Percentiles rank a stretch among this genome's conserved stretches.
phyloP scores from a whole-genome alignment of 2,329 filamentous ascomycete genomes.

The Lachnellula willkommii region DNA sequence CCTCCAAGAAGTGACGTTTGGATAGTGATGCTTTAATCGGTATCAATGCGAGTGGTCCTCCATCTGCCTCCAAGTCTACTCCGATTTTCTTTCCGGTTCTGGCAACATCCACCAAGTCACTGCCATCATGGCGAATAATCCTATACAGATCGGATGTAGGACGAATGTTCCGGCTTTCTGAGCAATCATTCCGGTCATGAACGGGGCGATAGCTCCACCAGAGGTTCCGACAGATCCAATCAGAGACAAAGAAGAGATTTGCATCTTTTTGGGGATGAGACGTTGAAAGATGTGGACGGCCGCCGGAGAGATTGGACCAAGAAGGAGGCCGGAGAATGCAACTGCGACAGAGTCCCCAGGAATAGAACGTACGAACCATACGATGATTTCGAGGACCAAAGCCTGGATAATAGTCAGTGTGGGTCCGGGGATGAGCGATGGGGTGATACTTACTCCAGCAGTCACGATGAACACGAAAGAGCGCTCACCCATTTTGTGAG shows the following conservation, averaged over 20 bases:
- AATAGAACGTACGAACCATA: constrained; percentile 71
- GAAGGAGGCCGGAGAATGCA: constrained; percentile 63
- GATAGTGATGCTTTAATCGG: background rate
- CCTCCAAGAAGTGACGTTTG: background rate
- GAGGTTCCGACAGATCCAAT: constrained; percentile 63
- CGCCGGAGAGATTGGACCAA: constrained; percentile 75
- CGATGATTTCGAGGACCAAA: constrained; percentile 62
- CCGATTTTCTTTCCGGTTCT: constrained; percentile 10
- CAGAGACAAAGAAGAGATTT: constrained; percentile 57
- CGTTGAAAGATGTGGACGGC: constrained; percentile 57
- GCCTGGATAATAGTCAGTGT: constrained; percentile 27
- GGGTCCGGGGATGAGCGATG: background rate
- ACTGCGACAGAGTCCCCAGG: constrained; percentile 60
- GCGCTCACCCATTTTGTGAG: constrained; percentile 64
- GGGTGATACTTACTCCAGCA: constrained; percentile 35
- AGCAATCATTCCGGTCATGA: constrained; percentile 41
- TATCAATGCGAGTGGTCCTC: background rate
- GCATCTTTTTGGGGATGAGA: constrained; percentile 51
- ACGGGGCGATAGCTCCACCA: constrained; percentile 60
- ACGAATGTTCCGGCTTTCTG: constrained; percentile 40
- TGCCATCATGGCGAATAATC: constrained; percentile 14
- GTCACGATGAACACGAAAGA: constrained; percentile 58
- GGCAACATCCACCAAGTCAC: constrained; percentile 16
- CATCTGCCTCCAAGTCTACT: background rate
- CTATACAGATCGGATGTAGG: constrained; percentile 28